Evolutionary conservation across 352 stramenopile species (phyloP), one percentile per base, ranked within the genome.

Genomic region (Pythium phragmitis): DNA sequence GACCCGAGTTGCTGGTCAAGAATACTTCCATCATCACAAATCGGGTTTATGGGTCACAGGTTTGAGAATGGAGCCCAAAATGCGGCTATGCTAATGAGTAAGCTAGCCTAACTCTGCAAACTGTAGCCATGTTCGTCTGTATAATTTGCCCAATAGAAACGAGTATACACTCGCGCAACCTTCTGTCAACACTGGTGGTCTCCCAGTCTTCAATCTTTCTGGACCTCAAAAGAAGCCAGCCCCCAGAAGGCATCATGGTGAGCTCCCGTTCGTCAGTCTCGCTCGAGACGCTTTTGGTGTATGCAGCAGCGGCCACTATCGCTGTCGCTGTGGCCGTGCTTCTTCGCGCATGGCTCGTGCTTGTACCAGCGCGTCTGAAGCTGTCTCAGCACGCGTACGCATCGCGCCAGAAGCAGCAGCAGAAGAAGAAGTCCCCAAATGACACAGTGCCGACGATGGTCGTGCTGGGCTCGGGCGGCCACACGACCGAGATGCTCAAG

Each of bases 401-500:
- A 7, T 52, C 58, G 11, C 45, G 41, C n/a, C 45, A 66, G 26
- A 58, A 63, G 33, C 33, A 37, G 33, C 33, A 37, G 6, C 36
- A 60, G 51, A 8, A 12, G n/a, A 21, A 63, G 53, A 21, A 21
- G 39, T 2, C 14, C 17, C 8, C 5, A 7, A 41, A 61, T 37
- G 43, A 41, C 7, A 43, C 23, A 2, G 63, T 87, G 33, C 79
- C 78, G 28, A 83, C 83, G 21, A 91, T 95, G 78, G 85, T 85
- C n/a, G 81, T 94, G n/a, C 61, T 95, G 30, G 87, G 87, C 55
- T 95, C 87, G 0, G 87, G 85, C 37, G 95, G 95, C 33, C 95
- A 98, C 73, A 98, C 94, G 30, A 98, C 94, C 28, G 95, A 98
- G 87, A 96, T 98, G 85, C 77, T 98, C 19, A 92, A 93, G 70